Evolutionary conservation across 768 basidiomycete genomes (phyloP).

Genomic region (Tylopilus intermedius): DNA sequence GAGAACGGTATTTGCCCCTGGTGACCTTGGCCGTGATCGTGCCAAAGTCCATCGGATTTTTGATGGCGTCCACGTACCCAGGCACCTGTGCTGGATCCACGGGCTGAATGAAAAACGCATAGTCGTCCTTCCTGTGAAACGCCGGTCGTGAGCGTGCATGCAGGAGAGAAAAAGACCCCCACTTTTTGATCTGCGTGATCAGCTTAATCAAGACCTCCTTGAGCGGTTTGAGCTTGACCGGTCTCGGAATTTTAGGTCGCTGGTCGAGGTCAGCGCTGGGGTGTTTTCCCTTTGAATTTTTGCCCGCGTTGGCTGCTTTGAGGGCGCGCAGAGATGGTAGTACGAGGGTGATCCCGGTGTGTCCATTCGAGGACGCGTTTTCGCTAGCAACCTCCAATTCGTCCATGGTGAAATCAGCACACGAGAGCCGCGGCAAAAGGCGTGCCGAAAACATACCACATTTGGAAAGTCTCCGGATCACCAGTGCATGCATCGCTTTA

Average conservation of each 20-base stretch:
- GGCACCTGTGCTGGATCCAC: conserved; percentile 59
- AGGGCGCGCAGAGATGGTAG: conserved; percentile 62
- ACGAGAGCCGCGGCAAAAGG: neutral
- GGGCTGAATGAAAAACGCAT: conserved; percentile 74
- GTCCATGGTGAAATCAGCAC: conserved; percentile 24
- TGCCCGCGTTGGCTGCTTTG: conserved; percentile 51
- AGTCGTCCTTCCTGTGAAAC: conserved; percentile 67
- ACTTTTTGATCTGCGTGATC: conserved; percentile 75
- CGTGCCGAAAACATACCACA: conserved; percentile 7
- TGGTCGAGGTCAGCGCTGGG: conserved; percentile 25
- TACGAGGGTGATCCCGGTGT: conserved; percentile 59
- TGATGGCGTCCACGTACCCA: conserved; percentile 64
- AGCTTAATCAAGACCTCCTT: conserved; percentile 68
- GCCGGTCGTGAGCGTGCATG: conserved; percentile 5
- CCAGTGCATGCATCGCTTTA: too few species aligned
- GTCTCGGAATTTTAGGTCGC: conserved; percentile 39
- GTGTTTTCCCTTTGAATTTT: conserved; percentile 40
- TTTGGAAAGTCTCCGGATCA: conserved; percentile 5
- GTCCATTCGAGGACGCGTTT: conserved; percentile 24
- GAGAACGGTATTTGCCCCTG: conserved; percentile 68
- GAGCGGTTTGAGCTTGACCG: conserved; percentile 71
- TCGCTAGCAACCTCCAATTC: conserved; percentile 30
- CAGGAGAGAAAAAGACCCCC: neutral
- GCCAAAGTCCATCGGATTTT: conserved; percentile 88
- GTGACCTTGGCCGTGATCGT: conserved; percentile 79